Evolutionary conservation across 768 basidiomycete genomes (phyloP).

Genomic region (Albatrellus ellisii): DNA sequence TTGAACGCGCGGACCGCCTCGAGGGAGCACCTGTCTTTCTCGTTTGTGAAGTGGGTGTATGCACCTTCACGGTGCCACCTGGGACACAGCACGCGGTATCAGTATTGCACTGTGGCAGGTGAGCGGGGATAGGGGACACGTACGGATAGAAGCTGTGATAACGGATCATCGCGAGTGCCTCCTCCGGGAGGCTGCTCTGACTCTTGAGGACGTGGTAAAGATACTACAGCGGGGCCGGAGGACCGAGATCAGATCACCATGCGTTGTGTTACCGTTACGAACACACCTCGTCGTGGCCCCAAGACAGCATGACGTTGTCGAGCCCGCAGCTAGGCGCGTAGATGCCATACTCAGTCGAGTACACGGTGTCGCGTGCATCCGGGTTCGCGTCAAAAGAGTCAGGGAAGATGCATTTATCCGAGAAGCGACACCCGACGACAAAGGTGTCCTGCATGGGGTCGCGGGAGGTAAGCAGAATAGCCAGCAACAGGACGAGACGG

Average conservation of each 20-base stretch:
- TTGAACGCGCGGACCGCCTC: slow-evolving; percentile 80
- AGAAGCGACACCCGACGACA: slow-evolving; percentile 78
- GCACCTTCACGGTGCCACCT: slow-evolving; percentile 86
- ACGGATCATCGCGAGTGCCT: slow-evolving; percentile 83
- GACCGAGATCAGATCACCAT: slow-evolving; percentile 2
- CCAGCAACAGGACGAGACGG: background rate
- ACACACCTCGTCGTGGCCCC: slow-evolving; percentile 83
- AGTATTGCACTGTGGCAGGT: background rate
- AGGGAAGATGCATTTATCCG: slow-evolving; percentile 72
- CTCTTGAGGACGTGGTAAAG: slow-evolving; percentile 75
- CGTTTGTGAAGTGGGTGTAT: slow-evolving; percentile 67
- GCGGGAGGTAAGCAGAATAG: background rate
- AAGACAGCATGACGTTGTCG: slow-evolving; percentile 79
- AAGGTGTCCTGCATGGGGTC: slow-evolving; percentile 40
- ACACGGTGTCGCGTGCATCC: slow-evolving; percentile 49
- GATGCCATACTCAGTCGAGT: slow-evolving; percentile 61
- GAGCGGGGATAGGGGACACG: slow-evolving; percentile 12
- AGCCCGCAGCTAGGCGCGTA: slow-evolving; percentile 72
- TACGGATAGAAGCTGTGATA: slow-evolving; percentile 91
- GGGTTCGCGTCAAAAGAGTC: slow-evolving; percentile 69
- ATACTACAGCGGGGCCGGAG: slow-evolving; percentile 34
- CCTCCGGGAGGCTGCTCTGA: slow-evolving; percentile 68
- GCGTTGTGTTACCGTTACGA: slow-evolving; percentile 8
- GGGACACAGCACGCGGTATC: background rate
- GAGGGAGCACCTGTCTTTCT: slow-evolving; percentile 49